Evolutionary conservation across 257 asterid species (phyloP).

Genomic region (Plantago elongata): DNA sequence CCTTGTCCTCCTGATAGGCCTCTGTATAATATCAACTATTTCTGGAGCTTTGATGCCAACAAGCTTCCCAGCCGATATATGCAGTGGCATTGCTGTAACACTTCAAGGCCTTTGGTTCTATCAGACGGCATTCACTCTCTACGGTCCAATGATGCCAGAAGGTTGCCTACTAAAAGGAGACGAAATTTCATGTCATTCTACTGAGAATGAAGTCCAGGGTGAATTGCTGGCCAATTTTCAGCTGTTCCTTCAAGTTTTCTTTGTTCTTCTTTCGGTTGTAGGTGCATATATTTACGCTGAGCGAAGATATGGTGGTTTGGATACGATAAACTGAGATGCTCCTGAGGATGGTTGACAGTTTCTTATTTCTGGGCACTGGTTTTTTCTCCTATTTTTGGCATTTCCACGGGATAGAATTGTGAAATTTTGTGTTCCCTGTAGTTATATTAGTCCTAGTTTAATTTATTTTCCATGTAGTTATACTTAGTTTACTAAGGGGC

Average conservation of each 20-base stretch:
- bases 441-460: neutral
- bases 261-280: slow-evolving; percentile 46
- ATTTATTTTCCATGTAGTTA: too few species aligned
- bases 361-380: too few species aligned
- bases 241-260: slow-evolving; percentile 51
- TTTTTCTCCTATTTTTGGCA: too few species aligned
- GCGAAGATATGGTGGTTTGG: slow-evolving; percentile 28
- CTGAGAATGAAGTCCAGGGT: slow-evolving; percentile 52
- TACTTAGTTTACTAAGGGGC: too few species aligned
- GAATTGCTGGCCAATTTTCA: slow-evolving; percentile 76
- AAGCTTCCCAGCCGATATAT: slow-evolving; percentile 68
- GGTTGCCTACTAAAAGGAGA: slow-evolving; percentile 62
- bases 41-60: slow-evolving; percentile 82
- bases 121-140: slow-evolving; percentile 91
- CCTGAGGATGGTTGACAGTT: slow-evolving; percentile 29
- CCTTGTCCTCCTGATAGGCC: slow-evolving; percentile 80
- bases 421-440: too few species aligned
- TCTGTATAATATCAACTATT: slow-evolving; percentile 60
- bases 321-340: slow-evolving; percentile 15
- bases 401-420: too few species aligned
- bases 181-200: slow-evolving; percentile 47
- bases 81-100: slow-evolving; percentile 61
- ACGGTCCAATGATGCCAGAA: slow-evolving; percentile 90
- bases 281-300: slow-evolving; percentile 56
- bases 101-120: slow-evolving; percentile 99